A percentile compares a stretch with the other conserved stretches of the same genome.
Evolutionary conservation across 2,329 filamentous ascomycete genomes (phyloP).

Genomic region (Grosmannia clavigera): DNA sequence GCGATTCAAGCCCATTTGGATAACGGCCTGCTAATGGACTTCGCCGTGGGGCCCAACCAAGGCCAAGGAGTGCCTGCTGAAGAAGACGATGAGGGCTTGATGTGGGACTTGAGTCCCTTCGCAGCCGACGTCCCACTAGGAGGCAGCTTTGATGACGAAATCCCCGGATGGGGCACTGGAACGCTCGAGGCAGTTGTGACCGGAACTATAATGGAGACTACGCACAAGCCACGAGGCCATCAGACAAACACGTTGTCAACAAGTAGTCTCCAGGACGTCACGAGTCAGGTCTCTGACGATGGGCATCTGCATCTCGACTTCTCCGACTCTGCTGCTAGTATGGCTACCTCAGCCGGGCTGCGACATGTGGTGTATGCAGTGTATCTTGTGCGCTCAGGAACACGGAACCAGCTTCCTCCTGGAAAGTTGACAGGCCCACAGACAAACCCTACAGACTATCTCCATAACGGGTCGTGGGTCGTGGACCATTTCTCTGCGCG

Average conservation of each 20-base stretch:
- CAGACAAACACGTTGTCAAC: constrained; percentile 6
- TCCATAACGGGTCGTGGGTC: constrained; percentile 15
- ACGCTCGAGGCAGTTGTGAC: constrained; percentile 13
- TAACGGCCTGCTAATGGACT: constrained; percentile 28
- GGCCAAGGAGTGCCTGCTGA: constrained; percentile 31
- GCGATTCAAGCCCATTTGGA: constrained; percentile 20
- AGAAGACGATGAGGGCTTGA: constrained; percentile 19
- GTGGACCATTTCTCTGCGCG: constrained; percentile 22
- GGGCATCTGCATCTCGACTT: neutral
- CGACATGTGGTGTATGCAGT: constrained; percentile 4
- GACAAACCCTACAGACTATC: constrained; percentile 1
- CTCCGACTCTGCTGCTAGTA: too few species aligned
- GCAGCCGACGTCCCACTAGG: constrained; percentile 18
- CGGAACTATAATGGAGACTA: constrained; percentile 5
- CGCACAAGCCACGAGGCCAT: neutral
- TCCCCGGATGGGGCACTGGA: constrained; percentile 24
- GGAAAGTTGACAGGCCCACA: neutral
- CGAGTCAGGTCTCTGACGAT: neutral
- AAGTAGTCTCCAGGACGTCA: constrained; percentile 5
- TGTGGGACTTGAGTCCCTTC: constrained; percentile 20
- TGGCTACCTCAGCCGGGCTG: neutral
- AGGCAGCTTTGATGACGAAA: constrained; percentile 16
- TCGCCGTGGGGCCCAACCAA: constrained; percentile 32
- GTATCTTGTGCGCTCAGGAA: constrained; percentile 12
- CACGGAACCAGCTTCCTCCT: constrained; percentile 3